Conservation (phyloP, 257 asterid species). For the Pogostemon cablin region DNA sequence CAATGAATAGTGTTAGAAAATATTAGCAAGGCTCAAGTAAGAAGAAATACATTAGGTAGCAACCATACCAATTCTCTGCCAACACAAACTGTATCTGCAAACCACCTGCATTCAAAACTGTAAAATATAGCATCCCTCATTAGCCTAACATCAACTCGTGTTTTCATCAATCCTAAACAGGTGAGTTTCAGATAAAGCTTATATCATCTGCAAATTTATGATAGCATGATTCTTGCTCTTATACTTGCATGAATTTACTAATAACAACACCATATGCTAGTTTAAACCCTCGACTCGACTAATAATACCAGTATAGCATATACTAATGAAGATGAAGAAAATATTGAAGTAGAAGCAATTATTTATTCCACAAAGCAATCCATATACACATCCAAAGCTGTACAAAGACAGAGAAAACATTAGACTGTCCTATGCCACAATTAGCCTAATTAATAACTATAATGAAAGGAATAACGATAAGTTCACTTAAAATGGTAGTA, state of each 20-base stretch:
- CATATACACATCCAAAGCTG: constrained; percentile 46
- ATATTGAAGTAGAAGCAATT: constrained; percentile 29
- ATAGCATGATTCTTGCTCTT: neutral
- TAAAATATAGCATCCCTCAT: constrained; percentile 32
- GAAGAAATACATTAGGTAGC: constrained; percentile 26
- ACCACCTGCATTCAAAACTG: constrained; percentile 56
- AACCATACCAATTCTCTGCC: constrained; percentile 36
- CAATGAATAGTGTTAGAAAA: too few relatives aligned
- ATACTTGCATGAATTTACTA: constrained; percentile 18
- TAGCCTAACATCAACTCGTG: neutral
- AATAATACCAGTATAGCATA: constrained; percentile 15
- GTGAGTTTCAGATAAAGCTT: too few relatives aligned
- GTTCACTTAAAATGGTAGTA: too few relatives aligned
- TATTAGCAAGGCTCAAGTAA: neutral
- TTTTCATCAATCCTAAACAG: neutral
- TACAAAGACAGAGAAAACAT: constrained; percentile 62
- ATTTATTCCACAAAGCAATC: constrained; percentile 37
- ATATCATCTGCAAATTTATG: neutral
- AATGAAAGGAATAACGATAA: constrained; percentile 38
- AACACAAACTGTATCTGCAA: constrained; percentile 44
- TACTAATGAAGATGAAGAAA: constrained; percentile 18
- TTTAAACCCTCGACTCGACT: neutral
- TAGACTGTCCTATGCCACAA: constrained; percentile 50
- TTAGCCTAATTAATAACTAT: constrained; percentile 51
- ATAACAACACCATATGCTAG: neutral